Conservation (phyloP, 2,329 filamentous ascomycete species). For the Ophiostoma himal-ulmi region DNA sequence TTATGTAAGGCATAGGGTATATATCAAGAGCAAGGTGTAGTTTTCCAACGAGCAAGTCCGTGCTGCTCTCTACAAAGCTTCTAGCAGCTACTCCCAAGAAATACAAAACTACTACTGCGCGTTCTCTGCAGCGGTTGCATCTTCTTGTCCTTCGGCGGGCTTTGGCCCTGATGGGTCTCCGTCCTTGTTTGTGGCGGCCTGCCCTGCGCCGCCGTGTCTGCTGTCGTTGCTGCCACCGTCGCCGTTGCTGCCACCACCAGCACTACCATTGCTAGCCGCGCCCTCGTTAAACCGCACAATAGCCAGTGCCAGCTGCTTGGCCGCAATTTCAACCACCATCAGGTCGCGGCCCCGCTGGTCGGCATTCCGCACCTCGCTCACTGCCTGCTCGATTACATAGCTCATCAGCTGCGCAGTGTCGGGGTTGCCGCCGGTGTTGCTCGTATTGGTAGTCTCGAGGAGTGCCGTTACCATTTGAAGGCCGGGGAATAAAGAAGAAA, state of each 20-base stretch:
- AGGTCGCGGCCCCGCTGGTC: constrained; percentile 43
- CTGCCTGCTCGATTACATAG: constrained; percentile 42
- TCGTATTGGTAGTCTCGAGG: background rate
- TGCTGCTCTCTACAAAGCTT: no score
- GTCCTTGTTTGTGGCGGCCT: background rate
- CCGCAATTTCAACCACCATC: constrained; percentile 48
- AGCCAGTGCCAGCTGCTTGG: constrained; percentile 49
- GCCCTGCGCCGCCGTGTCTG: background rate
- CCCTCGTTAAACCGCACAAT: constrained; percentile 45
- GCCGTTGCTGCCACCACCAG: constrained; percentile 16
- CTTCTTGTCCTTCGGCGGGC: background rate
- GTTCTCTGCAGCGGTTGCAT: background rate
- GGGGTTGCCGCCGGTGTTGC: background rate
- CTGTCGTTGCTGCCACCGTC: constrained; percentile 12
- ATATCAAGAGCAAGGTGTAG: no score
- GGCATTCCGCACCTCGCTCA: constrained; percentile 41
- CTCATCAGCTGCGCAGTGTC: constrained; percentile 33
- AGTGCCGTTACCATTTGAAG: background rate
- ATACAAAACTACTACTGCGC: background rate
- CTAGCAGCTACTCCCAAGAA: no score
- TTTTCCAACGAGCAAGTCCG: no score
- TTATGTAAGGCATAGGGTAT: no score
- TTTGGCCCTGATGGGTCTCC: background rate
- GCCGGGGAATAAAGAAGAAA: background rate
- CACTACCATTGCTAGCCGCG: constrained; percentile 28